Conservation (phyloP, 2,329 filamentous ascomycete genomes). For the Fusarium sp. region DNA sequence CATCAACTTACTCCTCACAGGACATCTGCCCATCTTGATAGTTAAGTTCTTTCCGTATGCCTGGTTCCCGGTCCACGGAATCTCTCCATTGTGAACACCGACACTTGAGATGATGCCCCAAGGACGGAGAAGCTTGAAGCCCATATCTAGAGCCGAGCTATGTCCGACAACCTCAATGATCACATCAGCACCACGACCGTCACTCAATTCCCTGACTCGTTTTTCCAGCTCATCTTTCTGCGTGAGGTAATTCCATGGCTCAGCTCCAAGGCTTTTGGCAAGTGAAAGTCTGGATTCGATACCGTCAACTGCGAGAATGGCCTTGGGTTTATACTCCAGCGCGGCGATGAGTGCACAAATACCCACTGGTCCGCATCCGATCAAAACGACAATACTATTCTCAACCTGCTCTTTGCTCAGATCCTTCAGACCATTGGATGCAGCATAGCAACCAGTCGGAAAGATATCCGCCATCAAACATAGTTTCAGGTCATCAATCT, state of each 20-base stretch:
- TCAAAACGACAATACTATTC: constrained; percentile 8
- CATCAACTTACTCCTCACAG: constrained; percentile 61
- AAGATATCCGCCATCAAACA: constrained; percentile 38
- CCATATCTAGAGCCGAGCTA: constrained; percentile 71
- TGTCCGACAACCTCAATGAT: constrained; percentile 79
- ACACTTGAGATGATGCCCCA: constrained; percentile 76
- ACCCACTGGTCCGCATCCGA: constrained; percentile 32
- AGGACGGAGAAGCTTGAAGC: constrained; percentile 70
- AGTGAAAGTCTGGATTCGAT: constrained; percentile 9
- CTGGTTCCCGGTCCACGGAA: constrained; percentile 69
- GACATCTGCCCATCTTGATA: constrained; percentile 76
- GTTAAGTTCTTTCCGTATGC: constrained; percentile 72
- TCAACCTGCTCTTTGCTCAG: background rate
- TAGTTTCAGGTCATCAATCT: constrained; percentile 15
- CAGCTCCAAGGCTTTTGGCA: constrained; percentile 13
- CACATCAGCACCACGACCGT: constrained; percentile 83
- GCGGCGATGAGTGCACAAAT: constrained; percentile 25
- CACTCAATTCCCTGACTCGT: constrained; percentile 75
- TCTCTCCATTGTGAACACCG: constrained; percentile 75
- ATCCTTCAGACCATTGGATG: constrained; percentile 61
- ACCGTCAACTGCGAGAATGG: constrained; percentile 14
- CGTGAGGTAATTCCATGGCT: constrained; percentile 74
- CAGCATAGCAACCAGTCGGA: constrained; percentile 47
- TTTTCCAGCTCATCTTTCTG: constrained; percentile 70
- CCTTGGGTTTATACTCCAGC: constrained; percentile 8